These are phyloP conservation scores for Phaseolus coccineus DNA, from an alignment of 331 rosid genomes.

Conservation along the genomic window DNA sequence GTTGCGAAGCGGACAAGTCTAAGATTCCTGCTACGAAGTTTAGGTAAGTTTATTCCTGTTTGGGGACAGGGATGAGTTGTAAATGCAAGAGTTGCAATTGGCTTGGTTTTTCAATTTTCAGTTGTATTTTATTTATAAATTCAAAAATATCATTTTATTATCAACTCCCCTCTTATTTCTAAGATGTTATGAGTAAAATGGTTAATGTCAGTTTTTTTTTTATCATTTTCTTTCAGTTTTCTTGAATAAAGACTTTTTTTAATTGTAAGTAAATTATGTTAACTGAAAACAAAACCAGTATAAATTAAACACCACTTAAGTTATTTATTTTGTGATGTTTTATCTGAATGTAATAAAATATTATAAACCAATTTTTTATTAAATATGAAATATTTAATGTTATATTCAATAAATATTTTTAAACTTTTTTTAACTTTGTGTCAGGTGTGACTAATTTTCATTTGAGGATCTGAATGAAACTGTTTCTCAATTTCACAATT, in stretches of 20 bases:
- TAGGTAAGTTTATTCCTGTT: not conserved
- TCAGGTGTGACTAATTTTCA: not conserved
- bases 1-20: not conserved
- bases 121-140: not conserved
- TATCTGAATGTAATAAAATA: not conserved
- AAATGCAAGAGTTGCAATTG: not conserved
- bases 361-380: not conserved
- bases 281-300: not conserved
- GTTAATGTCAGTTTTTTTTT: not conserved
- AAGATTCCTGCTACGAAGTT: constrained; percentile 8
- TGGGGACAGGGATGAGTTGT: not conserved
- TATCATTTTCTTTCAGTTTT: not conserved
- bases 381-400: not conserved
- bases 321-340: not conserved
- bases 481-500: not conserved
- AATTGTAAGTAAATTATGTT: not conserved
- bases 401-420: not conserved
- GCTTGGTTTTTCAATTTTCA: not conserved
- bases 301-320: not conserved
- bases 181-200: not conserved
- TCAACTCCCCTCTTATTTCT: not conserved
- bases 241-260: not conserved
- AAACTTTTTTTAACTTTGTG: not conserved
- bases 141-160: not conserved
- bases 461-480: not conserved